Evolutionary conservation across 2,329 filamentous ascomycete genomes (phyloP), one percentile per base, ranked within the genome.

Genomic region (Penicillium fuscoglaucum): DNA sequence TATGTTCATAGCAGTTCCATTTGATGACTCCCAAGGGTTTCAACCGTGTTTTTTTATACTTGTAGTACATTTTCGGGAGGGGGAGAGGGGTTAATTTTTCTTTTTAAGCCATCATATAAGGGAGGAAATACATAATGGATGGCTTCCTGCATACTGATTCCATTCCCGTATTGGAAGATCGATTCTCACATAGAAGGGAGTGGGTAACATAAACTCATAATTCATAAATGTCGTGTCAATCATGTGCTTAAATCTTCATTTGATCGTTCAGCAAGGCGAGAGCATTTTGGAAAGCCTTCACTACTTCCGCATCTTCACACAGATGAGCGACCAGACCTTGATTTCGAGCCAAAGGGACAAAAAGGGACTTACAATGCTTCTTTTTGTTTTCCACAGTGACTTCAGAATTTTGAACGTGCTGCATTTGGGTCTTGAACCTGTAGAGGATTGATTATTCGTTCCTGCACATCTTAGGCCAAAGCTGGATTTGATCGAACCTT

Each of bases 361-460:
- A 15, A 12, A 44, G 31, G 77, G 40, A 15, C 89, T 78, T 78
- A 96, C 92, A 90, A 68, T 96, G 92, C 60, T 87, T 82, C 69
- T 92, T 89, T 71, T 89, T 95, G 65, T 88, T 83, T 54, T 87
- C 85, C 57, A 96, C 80, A 28, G 81, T 83, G 40, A 85, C 79
- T 72, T 96, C 93, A 0, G 88, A 85, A 44, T 91, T 80, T 61
- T 88, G 85, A 31, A 96, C 90, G 72, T 88, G 90, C 60, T 86
- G 82, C 72, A 89, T 86, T 61, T 92, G 87, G 2, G 93, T 97
- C 69, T 88, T 89, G 46, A 96, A 81, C 55, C 90, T 91, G 53
- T 24, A 43, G 58, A n/a, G 9, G 26, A 35, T 35, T 31, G 63
- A 58, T 35, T 47, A 53, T 26, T 28, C 37, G 48, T 52, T 35